Evolutionary conservation across 1,284 basidiomycete species (phyloP).

Genomic region (Apiotrichum gracile): DNA sequence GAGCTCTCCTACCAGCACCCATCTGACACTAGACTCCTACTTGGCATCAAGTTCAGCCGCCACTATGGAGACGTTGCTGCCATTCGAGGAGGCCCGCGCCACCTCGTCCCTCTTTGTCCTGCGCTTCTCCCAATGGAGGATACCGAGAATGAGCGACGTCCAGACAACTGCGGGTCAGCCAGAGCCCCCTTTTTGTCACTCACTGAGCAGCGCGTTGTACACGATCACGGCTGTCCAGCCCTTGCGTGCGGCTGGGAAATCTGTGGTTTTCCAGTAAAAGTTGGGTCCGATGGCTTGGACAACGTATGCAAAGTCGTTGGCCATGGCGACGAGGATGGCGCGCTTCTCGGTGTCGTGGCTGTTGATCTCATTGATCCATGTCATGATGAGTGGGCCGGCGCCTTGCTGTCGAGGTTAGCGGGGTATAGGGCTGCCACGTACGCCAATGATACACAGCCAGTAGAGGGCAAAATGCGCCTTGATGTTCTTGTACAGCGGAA

Average conservation of each 20-base stretch:
- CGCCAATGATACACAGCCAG: conserved; percentile 15
- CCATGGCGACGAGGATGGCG: conserved; percentile 32
- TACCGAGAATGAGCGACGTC: too few species aligned
- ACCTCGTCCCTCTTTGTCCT: too few species aligned
- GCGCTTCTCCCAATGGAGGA: too few species aligned
- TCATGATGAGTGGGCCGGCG: conserved; percentile 17
- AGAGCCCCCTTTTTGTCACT: too few species aligned
- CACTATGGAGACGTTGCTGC: too few species aligned
- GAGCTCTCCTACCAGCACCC: too few species aligned
- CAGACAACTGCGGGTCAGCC: too few species aligned
- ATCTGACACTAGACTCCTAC: too few species aligned
- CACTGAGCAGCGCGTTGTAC: conserved; percentile 20
- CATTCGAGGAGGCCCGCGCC: too few species aligned
- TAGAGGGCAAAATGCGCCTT: conserved; percentile 25
- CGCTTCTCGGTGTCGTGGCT: conserved; percentile 32
- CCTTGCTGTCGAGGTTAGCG: neutral
- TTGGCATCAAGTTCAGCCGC: too few species aligned
- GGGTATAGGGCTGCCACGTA: neutral
- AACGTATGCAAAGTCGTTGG: conserved; percentile 38
- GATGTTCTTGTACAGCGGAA: conserved; percentile 33
- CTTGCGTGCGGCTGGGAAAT: conserved; percentile 30
- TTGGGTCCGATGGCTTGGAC: conserved; percentile 36
- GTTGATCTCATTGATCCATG: conserved; percentile 37
- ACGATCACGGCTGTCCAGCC: conserved; percentile 26
- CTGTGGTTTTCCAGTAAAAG: conserved; percentile 39